Conservation (phyloP, 139 green algal genomes). For the Dunaliella primolecta region DNA sequence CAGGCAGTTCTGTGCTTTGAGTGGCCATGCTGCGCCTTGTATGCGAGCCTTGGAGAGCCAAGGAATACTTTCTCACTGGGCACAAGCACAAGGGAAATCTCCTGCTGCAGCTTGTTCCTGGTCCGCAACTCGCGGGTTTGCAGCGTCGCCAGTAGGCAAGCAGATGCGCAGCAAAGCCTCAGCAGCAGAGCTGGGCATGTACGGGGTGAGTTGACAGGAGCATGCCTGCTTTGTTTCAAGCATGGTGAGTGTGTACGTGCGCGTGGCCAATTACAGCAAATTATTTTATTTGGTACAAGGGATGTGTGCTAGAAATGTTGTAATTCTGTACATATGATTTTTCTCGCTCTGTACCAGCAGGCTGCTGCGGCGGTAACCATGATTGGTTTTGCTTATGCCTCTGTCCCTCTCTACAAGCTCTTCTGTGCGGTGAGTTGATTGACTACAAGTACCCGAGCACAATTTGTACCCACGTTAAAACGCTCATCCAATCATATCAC, state of each 20-base stretch:
- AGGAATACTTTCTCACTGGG: no score
- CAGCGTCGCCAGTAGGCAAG: background rate
- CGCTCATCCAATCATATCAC: no score
- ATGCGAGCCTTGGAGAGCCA: no score
- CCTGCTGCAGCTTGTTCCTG: background rate
- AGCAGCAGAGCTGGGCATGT: conserved; percentile 20
- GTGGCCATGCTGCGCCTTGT: no score
- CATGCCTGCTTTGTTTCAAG: no score
- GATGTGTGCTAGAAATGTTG: no score
- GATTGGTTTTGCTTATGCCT: conserved; percentile 89
- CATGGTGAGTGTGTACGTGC: background rate
- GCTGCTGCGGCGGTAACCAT: conserved; percentile 81
- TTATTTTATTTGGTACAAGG: no score
- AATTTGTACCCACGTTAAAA: no score
- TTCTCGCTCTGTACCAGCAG: conserved; percentile 43
- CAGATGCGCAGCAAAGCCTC: background rate
- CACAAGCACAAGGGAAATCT: no score
- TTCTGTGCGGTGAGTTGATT: conserved; percentile 64
- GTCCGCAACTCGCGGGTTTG: background rate
- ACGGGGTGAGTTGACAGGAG: conserved; percentile 20
- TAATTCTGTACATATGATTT: no score
- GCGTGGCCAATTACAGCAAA: no score
- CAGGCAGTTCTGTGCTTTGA: conserved; percentile 2
- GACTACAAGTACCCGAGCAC: no score
- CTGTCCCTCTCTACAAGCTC: conserved; percentile 89